phyloP scores from a whole-genome alignment of 176 grass and related monocot species.

The Themeda triandra region DNA sequence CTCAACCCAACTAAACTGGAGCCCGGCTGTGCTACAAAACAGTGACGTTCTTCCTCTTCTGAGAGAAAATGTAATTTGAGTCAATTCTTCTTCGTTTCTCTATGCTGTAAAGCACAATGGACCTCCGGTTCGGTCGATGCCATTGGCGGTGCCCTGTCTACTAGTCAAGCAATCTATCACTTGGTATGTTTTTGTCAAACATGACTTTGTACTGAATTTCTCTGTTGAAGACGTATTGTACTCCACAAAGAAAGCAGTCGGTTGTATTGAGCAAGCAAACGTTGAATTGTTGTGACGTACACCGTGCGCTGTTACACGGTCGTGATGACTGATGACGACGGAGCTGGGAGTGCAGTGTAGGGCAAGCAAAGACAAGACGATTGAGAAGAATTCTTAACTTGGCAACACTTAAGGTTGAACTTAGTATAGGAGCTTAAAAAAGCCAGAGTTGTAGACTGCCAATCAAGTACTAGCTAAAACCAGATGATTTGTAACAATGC shows the following conservation, averaged over 20 bases:
- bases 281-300: not conserved
- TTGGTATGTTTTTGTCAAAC: not conserved
- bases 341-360: not conserved
- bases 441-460: not conserved
- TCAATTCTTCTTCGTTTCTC: not conserved
- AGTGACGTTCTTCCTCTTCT: not conserved
- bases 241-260: not conserved
- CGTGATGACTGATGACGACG: constrained; percentile 19
- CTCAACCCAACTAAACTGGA: not conserved
- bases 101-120: not conserved
- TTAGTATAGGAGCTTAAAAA: not conserved
- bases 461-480: not conserved
- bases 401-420: not conserved
- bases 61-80: not conserved
- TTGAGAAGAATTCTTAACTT: not conserved
- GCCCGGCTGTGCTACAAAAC: not conserved
- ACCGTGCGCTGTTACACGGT: not conserved
- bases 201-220: not conserved
- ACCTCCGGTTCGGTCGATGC: too few relatives aligned
- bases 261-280: not conserved
- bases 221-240: not conserved
- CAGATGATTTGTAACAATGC: not conserved
- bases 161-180: not conserved
- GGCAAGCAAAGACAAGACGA: constrained; percentile 14
- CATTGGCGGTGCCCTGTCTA: not conserved